Conservation (phyloP, 2,329 filamentous ascomycete genomes). For the Phoma sp. region DNA sequence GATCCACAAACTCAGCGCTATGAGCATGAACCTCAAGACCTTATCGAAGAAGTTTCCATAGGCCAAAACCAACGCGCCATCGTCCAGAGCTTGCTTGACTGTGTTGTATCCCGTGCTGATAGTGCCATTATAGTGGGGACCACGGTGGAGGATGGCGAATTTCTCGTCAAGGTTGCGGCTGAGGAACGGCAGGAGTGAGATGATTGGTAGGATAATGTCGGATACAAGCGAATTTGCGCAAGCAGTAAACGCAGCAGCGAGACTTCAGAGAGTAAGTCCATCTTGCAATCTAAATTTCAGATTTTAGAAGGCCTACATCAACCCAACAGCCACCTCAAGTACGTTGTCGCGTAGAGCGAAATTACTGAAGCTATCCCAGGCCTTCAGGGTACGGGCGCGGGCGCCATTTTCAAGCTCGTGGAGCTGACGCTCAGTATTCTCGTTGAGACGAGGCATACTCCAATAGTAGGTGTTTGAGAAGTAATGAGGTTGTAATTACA, state of each 20-base stretch:
- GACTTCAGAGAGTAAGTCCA: slow-evolving; percentile 48
- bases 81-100: slow-evolving; percentile 68
- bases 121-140: slow-evolving; percentile 54
- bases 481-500: no score
- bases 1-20: slow-evolving; percentile 69
- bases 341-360: slow-evolving; percentile 78
- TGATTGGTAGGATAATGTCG: slow-evolving; percentile 71
- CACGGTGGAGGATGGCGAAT: slow-evolving; percentile 68
- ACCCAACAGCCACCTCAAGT: slow-evolving; percentile 74
- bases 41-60: slow-evolving; percentile 74
- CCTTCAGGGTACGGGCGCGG: slow-evolving; percentile 53
- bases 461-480: neutral
- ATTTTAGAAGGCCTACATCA: slow-evolving; percentile 61
- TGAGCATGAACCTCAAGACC: slow-evolving; percentile 67
- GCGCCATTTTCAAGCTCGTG: slow-evolving; percentile 55
- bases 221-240: slow-evolving; percentile 75
- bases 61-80: slow-evolving; percentile 74
- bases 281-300: neutral
- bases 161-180: slow-evolving; percentile 76
- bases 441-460: slow-evolving; percentile 40
- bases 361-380: slow-evolving; percentile 70
- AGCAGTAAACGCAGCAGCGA: slow-evolving; percentile 73
- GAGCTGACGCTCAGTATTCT: slow-evolving; percentile 50
- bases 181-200: slow-evolving; percentile 72
- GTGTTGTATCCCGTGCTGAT: slow-evolving; percentile 69